Evolutionary conservation across 768 basidiomycete genomes (phyloP), one percentile per base, ranked within the genome.

Genomic region (Termitomyces heimii): DNA sequence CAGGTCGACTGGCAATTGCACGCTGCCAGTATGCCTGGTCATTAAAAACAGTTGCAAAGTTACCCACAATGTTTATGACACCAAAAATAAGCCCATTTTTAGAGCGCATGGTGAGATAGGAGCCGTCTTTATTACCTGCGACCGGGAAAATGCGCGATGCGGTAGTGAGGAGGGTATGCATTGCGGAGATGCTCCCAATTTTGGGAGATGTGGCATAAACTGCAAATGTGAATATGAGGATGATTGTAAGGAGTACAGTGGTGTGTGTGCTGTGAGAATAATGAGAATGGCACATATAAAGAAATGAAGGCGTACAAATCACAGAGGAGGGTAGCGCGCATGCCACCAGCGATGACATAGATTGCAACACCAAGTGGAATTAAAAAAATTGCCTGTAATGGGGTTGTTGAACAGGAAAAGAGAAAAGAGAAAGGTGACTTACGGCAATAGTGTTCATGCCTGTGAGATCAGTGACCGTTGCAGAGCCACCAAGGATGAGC

Each of bases 11-110:
- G 1, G 95, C 94, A 65, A 98, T 93, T 1, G 94, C 94, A 18
- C 92, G 81, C 66, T 94, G 92, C 86, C 91, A 96, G 71, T 97
- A 98, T 0, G 90, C 87, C 66, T 90, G 86, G 62, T 81, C 79
- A 59, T 79, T 75, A 66, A 79, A 81, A 7, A 80, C 77, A 9
- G 76, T 78, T 12, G 76, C 78, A 63, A 92, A 93, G 69, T 94
- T 93, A 2, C 93, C 92, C 54, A 90, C 84, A 61, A 92, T 81
- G 68, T 94, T 94, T 70, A 95, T 88, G 16, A 94, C 84, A n/a
- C 93, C 87, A 59, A 94, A 93, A 53, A 92, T 86, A 22, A 93
- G 70, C 4, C 89, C 91, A 51, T 84, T 79, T 68, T 82, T 79
- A 12, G 85, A 88, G 31, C 87, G 77, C 75, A 93, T 86, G 12